Evolutionary conservation across 1,284 basidiomycete species (phyloP), one percentile per base, ranked within the genome.

Genomic region (Leccinum variabile): DNA sequence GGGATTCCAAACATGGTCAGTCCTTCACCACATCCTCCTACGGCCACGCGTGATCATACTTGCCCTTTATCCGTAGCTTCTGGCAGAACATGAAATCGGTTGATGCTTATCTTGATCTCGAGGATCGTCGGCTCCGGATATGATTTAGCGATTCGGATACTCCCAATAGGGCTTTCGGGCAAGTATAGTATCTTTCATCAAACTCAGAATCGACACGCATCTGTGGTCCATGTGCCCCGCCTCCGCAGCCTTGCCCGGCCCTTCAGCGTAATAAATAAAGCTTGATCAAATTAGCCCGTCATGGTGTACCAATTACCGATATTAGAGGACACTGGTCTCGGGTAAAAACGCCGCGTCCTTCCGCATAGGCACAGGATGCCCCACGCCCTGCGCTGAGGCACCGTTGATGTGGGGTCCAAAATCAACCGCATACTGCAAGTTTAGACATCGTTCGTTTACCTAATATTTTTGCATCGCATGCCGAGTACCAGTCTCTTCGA

Each of bases 1-100:
- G 96, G 96, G 11, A 98, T 99, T 68, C 96, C 97, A 5, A 98
- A 98, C 80, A 98, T 99, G 97, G 96, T 96, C 69, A 67, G 86
- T 75, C 22, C 9, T 18, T 44, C 32, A 9, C 0, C 28, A 7
- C 22, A 5, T 28, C 35, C 32, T 35, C 41, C 25, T 11, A 16
- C 49, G 56, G 50, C 55, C n/a, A 37, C 46, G 35, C 46, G 60
- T 22, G 22, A 63, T 39, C 30, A 49, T 59, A 44, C 61, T 59
- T 53, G 35, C n/a, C 64, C 44, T 59, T 37, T 57, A 9, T 3
- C 44, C 39, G 10, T 72, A 96, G 94, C 83, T 97, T 22, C 80
- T 97, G 37, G 92, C 93, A 4, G 95, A 97, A 72, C 92, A 97
- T 71, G 95, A 97, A 77, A 92, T 97, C 55, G 83, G 82, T 59